phyloP scores from a whole-genome alignment of 208 protist species.

The Leishmania gerbilli region DNA sequence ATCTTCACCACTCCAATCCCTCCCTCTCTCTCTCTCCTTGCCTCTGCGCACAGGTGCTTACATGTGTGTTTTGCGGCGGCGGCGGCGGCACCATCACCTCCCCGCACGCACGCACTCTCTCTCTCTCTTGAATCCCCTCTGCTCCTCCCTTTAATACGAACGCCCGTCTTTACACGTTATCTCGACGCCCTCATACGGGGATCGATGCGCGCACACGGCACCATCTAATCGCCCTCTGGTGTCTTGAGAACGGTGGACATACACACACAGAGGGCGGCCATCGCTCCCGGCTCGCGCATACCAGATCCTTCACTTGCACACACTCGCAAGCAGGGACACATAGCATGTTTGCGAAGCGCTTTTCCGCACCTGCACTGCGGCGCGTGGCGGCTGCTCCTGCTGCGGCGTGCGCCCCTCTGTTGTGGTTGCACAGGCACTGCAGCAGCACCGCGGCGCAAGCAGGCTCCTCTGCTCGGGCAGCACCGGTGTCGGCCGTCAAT shows the following conservation, averaged over 20 bases:
- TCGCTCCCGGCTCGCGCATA: background rate
- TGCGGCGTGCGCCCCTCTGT: background rate
- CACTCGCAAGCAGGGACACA: background rate
- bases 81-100: background rate
- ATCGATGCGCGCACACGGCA: background rate
- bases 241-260: background rate
- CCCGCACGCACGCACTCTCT: background rate
- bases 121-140: background rate
- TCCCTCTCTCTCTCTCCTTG: too few species aligned
- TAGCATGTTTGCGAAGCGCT: background rate
- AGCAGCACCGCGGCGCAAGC: background rate
- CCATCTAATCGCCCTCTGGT: background rate
- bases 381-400: background rate
- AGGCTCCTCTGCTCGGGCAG: background rate
- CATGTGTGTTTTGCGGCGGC: background rate
- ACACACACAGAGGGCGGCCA: background rate
- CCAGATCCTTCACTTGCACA: background rate
- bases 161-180: background rate
- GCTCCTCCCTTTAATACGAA: background rate
- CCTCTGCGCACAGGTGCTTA: too few species aligned
- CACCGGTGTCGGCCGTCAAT: slow-evolving; percentile 60
- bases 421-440: background rate
- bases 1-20: background rate
- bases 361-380: background rate
- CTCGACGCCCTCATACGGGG: background rate